Evolutionary conservation across 148 eudicot species (phyloP), one percentile per base, ranked within the genome.

Genomic region (Chenopodium album): DNA sequence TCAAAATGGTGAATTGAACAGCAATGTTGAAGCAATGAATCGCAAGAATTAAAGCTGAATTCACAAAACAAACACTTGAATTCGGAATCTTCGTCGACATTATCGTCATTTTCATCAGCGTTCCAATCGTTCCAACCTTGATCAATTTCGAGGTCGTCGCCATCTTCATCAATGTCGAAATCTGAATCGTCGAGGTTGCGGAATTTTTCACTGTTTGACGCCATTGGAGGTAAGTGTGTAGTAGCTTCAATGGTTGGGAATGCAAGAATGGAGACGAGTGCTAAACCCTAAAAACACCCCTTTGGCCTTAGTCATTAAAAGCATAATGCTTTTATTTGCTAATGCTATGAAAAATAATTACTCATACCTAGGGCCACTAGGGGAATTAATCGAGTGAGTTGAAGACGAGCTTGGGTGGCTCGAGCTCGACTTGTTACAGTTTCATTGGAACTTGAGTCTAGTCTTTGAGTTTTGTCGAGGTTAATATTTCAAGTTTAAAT

Each of bases 121-220:
- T 88, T 81, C 95, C 95, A 95, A 46, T 95, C 98, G 0, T 90
- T 94, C 98, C 98, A 95, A 32, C 56, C 87, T 28, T 89, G 89
- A n/a, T 85, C 93, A 19, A 69, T 79, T 13, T 78, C 84, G 16
- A 86, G 79, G 1, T 34, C 64, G 46, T 85, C 78, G 13, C 82
- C 79, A 50, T 82, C 63, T 47, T 85, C 87, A 22, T 85, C 85
- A 13, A 46, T 70, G 68, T 60, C 67, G 13, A 78, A 7, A 4
- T 60, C 73, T 1, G 77, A 32, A 71, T 84, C 62, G 71, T 76
- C 70, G 80, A 82, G 79, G 17, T 67, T 81, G 41, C 5, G n/a
- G 77, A 9, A 0, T 26, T 74, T 74, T 28, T 50, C 77, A 9
- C 7, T 34, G 75, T 52, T 63, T 75, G 66, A 81, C 78, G 84